Evolutionary conservation across 495 filamentous ascomycete genomes (phyloP), one percentile per base, ranked within the genome.

Genomic region (Aspergillus incahuasiensis): DNA sequence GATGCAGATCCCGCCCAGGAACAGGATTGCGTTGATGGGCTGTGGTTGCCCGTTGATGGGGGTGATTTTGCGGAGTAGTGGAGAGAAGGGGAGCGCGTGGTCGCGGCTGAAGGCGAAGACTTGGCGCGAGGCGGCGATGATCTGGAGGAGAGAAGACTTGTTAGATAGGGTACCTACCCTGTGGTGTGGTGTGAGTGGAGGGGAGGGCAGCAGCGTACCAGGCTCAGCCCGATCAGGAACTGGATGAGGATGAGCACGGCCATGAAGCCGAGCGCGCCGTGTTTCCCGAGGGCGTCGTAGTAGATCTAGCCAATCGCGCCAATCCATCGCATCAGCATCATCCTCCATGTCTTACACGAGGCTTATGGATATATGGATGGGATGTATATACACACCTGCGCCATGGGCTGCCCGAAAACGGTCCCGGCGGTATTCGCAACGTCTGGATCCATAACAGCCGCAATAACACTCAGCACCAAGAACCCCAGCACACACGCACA

Each of bases 101-200:
- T 84, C 81, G 8, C 81, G 74, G 16, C 74, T 75, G 60, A 84
- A 83, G 16, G 80, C 80, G 79, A 80, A 84, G 40, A 68, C 66
- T 58, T 83, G 80, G 19, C 81, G 67, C 28, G 73, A 75, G 7
- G 77, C 70, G 24, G 82, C 82, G 30, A 84, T 75, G 25, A 76
- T 56, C 68, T 71, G n/a, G 32, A 18, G n/a, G n/a, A n/a, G n/a
- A n/a, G n/a, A n/a, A n/a, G n/a, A n/a, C n/a, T n/a, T n/a, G n/a
- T 38, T 38, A 6, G 34, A 38, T 9, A 7, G 3, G 34, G 3
- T 38, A 38, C 0, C 21, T 34, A 21, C 6, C 9, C 7, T 28
- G n/a, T 25, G 8, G 28, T 15, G 16, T 4, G 5, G 3, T 3
- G n/a, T 24, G 30, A 42, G 63, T 79, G 77, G 25, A 79, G 6